Conservation (phyloP, 2,329 filamentous ascomycete genomes). For the Pseudovirgaria hyperparasitica region DNA sequence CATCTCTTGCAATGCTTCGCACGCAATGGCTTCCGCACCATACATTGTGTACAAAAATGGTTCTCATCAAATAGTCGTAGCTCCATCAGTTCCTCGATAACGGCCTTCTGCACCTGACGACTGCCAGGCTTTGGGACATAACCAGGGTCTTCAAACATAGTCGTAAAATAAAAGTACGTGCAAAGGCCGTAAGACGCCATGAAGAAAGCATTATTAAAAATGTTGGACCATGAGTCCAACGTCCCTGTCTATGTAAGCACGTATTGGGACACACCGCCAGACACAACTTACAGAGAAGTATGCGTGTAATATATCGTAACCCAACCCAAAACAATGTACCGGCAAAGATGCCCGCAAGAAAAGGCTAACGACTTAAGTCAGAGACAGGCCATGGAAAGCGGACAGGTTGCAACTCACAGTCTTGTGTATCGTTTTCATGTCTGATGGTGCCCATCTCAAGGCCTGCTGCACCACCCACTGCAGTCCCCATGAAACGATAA, state of each 20-base stretch:
- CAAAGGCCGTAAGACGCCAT: slow-evolving; percentile 50
- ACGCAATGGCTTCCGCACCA: slow-evolving; percentile 82
- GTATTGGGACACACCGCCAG: not conserved
- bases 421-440: slow-evolving; percentile 82
- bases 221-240: slow-evolving; percentile 48
- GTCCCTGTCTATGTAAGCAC: slow-evolving; percentile 41
- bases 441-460: slow-evolving; percentile 68
- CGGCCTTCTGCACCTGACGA: slow-evolving; percentile 76
- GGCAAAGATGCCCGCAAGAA: slow-evolving; percentile 86
- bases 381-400: not conserved
- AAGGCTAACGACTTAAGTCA: slow-evolving; percentile 47
- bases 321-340: slow-evolving; percentile 73
- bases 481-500: slow-evolving; percentile 54
- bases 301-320: slow-evolving; percentile 58
- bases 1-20: slow-evolving; percentile 95
- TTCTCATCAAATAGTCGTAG: slow-evolving; percentile 85
- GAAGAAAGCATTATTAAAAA: slow-evolving; percentile 71
- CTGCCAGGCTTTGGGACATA: slow-evolving; percentile 85
- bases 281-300: slow-evolving; percentile 53
- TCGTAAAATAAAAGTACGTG: slow-evolving; percentile 73
- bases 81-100: slow-evolving; percentile 75
- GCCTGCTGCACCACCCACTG: slow-evolving; percentile 69
- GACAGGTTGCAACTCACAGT: slow-evolving; percentile 46
- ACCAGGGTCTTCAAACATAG: slow-evolving; percentile 82
- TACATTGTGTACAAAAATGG: slow-evolving; percentile 89